Evolutionary conservation across 2,329 filamentous ascomycete species (phyloP).

Genomic region (Colletotrichum sp.): DNA sequence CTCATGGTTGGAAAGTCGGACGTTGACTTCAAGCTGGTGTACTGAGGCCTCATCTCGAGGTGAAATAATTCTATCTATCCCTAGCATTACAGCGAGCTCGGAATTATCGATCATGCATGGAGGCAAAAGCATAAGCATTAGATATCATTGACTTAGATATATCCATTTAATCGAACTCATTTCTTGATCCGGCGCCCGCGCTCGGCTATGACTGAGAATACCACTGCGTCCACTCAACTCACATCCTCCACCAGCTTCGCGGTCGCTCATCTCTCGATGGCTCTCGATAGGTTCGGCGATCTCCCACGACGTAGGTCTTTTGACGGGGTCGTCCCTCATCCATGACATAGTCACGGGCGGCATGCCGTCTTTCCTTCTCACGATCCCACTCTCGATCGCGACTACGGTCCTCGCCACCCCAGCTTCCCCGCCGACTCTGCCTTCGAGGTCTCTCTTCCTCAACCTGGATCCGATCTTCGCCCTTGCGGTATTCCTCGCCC

Average conservation of each 20-base stretch:
- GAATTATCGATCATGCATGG: not conserved
- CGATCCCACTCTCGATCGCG: not conserved
- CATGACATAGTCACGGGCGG: not conserved
- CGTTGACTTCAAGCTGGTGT: conserved; percentile 9
- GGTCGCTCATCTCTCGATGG: not conserved
- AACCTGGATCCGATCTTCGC: not conserved
- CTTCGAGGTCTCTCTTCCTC: not conserved
- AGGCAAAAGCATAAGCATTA: not conserved
- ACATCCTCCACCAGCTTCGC: not conserved
- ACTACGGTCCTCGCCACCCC: not conserved
- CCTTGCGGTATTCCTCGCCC: not conserved
- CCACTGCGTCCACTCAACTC: not conserved
- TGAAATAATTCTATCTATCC: not conserved
- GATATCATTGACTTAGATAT: not conserved
- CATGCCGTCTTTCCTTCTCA: not conserved
- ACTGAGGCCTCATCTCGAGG: not conserved
- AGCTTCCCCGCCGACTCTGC: not conserved
- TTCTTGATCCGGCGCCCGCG: not conserved
- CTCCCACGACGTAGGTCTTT: not conserved
- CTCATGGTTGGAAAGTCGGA: not conserved
- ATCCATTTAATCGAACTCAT: not conserved
- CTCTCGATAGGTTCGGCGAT: not conserved
- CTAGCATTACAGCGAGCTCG: not conserved
- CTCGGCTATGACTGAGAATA: not conserved
- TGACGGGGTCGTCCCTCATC: not conserved